A percentile compares a stretch with the other conserved stretches of the same genome.
Conservation (phyloP, 495 filamentous ascomycete species). For the Aspergillus mulundensis region DNA sequence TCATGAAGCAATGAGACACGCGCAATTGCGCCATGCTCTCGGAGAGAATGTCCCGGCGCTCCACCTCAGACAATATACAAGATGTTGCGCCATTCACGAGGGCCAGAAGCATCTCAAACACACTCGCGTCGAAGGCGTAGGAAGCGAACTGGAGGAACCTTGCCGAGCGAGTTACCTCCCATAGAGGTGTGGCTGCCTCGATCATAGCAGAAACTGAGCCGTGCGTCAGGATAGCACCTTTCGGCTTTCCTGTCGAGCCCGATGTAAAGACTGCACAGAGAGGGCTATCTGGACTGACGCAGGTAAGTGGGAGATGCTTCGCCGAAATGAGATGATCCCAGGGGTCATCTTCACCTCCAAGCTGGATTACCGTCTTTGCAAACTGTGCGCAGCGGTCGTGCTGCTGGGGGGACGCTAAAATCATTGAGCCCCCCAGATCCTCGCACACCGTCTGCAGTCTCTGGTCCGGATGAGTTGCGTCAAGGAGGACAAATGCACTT, state of each 20-base stretch:
- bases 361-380: no score
- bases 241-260: slow-evolving; percentile 38
- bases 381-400: neutral
- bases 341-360: neutral
- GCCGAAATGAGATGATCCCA: no score
- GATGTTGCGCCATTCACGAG: slow-evolving; percentile 16
- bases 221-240: slow-evolving; percentile 33
- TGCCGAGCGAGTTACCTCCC: neutral
- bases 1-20: slow-evolving; percentile 15
- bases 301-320: no score
- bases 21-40: slow-evolving; percentile 23
- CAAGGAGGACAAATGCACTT: slow-evolving; percentile 40
- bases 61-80: slow-evolving; percentile 17
- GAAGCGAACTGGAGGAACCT: neutral
- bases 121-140: slow-evolving; percentile 20
- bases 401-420: neutral
- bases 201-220: neutral
- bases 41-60: neutral
- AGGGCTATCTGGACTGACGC: slow-evolving; percentile 9
- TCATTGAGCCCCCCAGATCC: neutral
- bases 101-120: slow-evolving; percentile 14
- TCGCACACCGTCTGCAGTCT: neutral
- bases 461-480: slow-evolving; percentile 15
- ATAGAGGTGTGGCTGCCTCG: neutral
- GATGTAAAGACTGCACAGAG: slow-evolving; percentile 40